Evolutionary conservation across 345 rosid species (phyloP).

Genomic region (Sisymbrium altissimum): DNA sequence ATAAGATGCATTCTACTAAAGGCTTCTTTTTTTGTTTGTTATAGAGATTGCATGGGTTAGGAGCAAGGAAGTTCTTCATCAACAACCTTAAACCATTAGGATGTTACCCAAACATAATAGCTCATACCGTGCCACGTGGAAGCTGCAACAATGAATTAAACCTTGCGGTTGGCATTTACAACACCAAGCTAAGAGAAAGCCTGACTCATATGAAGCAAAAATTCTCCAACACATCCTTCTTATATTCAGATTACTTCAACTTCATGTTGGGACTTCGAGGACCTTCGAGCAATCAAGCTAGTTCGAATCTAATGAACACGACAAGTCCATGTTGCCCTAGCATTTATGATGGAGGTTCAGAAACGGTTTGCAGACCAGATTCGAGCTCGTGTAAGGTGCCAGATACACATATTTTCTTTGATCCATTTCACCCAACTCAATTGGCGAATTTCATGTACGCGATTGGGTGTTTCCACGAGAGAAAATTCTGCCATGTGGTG

Average conservation of each 20-base stretch:
- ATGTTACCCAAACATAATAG: conserved; percentile 28
- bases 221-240: not conserved
- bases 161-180: conserved; percentile 1
- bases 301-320: conserved; percentile 9
- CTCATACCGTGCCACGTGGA: conserved; percentile 5
- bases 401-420: conserved; percentile 14
- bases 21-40: not conserved
- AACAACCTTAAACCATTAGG: conserved; percentile 34
- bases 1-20: not conserved
- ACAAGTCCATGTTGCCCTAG: conserved; percentile 28
- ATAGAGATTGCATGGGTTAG: conserved; percentile 25
- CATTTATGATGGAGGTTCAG: conserved; percentile 15
- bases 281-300: conserved; percentile 16
- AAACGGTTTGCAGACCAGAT: not conserved
- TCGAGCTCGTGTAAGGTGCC: conserved; percentile 16
- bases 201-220: not conserved
- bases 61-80: conserved; percentile 33
- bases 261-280: conserved; percentile 24
- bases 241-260: conserved; percentile 28
- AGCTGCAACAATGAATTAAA: conserved; percentile 6
- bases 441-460: conserved; percentile 20
- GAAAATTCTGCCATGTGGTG: conserved; percentile 13
- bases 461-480: conserved; percentile 13
- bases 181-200: conserved; percentile 8
- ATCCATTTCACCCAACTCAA: conserved; percentile 35